phyloP scores from a whole-genome alignment of 2,329 filamentous ascomycete genomes.

The Cordyceps tenuipes region DNA sequence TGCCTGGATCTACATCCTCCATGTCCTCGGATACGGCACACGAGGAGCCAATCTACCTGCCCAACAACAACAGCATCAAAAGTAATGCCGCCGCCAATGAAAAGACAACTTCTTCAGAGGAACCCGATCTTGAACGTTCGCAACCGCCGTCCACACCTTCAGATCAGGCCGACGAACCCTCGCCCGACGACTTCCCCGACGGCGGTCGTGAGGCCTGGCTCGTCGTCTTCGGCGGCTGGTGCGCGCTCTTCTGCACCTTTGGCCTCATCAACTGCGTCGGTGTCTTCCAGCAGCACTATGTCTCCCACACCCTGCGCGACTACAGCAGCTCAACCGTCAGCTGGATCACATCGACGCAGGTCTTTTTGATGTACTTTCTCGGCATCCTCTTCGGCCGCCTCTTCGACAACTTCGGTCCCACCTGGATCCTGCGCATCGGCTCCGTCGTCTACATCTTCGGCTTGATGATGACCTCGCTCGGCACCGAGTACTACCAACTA shows the following conservation, averaged over 20 bases:
- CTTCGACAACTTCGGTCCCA: conserved; percentile 58
- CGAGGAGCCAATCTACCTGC: conserved; percentile 14
- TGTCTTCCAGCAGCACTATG: conserved; percentile 53
- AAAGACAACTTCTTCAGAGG: neutral
- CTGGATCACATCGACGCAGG: conserved; percentile 51
- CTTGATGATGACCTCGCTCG: conserved; percentile 55
- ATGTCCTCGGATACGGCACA: conserved; percentile 19
- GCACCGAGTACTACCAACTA: conserved; percentile 35
- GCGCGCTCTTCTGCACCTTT: conserved; percentile 36
- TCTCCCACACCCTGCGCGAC: conserved; percentile 35
- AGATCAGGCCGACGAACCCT: conserved; percentile 17
- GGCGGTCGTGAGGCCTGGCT: conserved; percentile 51
- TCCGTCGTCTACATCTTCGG: conserved; percentile 52
- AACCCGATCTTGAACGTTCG: neutral
- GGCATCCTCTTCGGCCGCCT: conserved; percentile 47
- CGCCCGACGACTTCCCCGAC: conserved; percentile 48
- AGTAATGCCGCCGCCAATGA: neutral
- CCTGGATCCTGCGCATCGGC: conserved; percentile 45
- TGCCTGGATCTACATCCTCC: conserved; percentile 19
- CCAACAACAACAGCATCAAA: neutral
- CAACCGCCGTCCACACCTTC: neutral
- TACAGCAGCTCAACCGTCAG: conserved; percentile 45
- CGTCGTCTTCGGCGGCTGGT: conserved; percentile 41
- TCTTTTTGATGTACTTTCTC: conserved; percentile 41
- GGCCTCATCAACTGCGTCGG: conserved; percentile 39